Evolutionary conservation across 2,329 filamentous ascomycete genomes (phyloP).

Genomic region (Colletotrichum tanaceti): DNA sequence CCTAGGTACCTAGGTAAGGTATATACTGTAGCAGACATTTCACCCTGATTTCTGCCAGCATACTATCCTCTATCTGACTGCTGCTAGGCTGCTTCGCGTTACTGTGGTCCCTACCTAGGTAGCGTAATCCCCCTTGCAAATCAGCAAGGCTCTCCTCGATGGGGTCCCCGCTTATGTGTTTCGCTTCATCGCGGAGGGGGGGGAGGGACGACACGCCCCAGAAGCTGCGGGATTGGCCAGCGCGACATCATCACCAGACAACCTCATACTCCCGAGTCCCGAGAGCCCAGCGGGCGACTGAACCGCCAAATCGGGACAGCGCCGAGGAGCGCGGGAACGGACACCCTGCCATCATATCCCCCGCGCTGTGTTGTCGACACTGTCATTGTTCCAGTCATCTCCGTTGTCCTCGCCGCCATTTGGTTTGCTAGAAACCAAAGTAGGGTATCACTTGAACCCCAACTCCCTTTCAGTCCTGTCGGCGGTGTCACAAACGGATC

Average conservation of each 20-base stretch:
- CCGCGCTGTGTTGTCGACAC: background rate
- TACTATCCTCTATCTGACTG: too few relatives aligned
- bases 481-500: background rate
- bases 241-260: conserved; percentile 13
- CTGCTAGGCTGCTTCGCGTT: too few relatives aligned
- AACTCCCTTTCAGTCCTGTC: conserved; percentile 4
- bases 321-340: background rate
- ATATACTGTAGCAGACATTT: too few relatives aligned
- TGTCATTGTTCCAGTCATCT: background rate
- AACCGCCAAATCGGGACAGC: conserved; percentile 16
- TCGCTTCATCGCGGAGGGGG: conserved; percentile 27
- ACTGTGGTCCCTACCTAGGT: too few relatives aligned
- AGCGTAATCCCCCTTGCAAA: background rate
- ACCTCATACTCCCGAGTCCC: conserved; percentile 12
- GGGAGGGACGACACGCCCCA: conserved; percentile 8
- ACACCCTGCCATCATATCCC: background rate
- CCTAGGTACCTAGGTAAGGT: too few relatives aligned
- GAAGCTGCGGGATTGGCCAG: conserved; percentile 13
- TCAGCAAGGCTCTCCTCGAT: background rate
- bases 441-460: background rate
- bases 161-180: conserved; percentile 25
- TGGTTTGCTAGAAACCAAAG: background rate
- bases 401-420: background rate
- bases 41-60: too few relatives aligned
- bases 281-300: conserved; percentile 13